A percentile compares a stretch with the other conserved stretches of the same genome.
Conservation (phyloP, 306 rosid species). For the Psophocarpus tetragonolobus region DNA sequence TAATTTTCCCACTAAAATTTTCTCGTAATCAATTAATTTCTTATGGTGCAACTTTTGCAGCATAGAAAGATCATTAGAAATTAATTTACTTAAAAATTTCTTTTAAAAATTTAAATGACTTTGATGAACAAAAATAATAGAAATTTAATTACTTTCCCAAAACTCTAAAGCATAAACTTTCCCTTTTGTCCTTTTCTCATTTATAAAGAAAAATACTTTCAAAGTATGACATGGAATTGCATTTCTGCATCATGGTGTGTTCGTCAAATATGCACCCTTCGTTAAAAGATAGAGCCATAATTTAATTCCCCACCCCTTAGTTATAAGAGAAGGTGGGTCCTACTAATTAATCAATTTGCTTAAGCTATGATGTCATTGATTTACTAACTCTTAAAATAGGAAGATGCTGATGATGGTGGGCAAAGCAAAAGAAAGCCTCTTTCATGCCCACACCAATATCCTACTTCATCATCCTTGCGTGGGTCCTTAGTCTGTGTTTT, state of each 20-base stretch:
- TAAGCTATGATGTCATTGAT: conserved; percentile 54
- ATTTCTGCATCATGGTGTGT: conserved; percentile 26
- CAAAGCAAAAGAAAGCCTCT: conserved; percentile 34
- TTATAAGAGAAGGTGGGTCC: conserved; percentile 42
- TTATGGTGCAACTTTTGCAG: too few species aligned
- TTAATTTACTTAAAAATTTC: too few species aligned
- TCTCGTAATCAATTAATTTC: too few species aligned
- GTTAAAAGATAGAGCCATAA: not conserved
- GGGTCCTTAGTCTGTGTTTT: conserved; percentile 26
- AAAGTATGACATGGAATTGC: conserved; percentile 18
- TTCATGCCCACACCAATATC: conserved; percentile 37
- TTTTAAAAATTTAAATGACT: too few species aligned
- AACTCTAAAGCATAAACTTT: not conserved
- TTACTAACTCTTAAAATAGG: conserved; percentile 37
- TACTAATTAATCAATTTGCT: conserved; percentile 43
- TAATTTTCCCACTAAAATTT: too few species aligned
- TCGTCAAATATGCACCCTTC: conserved; percentile 26
- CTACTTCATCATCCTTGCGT: conserved; percentile 8
- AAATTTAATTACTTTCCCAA: too few species aligned
- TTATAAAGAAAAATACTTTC: conserved; percentile 19
- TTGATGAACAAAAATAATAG: too few species aligned
- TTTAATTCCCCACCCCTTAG: not conserved
- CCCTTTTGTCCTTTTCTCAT: not conserved
- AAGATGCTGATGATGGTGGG: conserved; percentile 13
- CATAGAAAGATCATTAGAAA: too few species aligned